Evolutionary conservation across 371 early-diverging fungal species (phyloP).

Genomic region (Mortierella sp.): DNA sequence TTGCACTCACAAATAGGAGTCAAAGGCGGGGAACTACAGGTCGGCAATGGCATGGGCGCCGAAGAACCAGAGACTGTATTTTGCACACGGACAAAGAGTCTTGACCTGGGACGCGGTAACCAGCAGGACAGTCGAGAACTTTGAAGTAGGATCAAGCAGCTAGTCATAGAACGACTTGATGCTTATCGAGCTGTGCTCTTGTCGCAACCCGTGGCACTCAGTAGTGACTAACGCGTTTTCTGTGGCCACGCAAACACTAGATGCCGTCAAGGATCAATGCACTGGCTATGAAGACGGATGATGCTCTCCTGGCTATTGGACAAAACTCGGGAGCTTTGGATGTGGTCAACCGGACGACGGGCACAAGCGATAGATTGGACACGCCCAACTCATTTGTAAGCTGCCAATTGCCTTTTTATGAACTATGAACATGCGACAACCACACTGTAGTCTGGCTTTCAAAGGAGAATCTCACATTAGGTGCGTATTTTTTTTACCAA

Average conservation of each 20-base stretch:
- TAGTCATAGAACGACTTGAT: neutral
- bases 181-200: neutral
- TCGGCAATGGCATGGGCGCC: conserved; percentile 51
- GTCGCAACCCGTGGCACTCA: neutral
- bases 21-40: conserved; percentile 24
- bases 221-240: neutral
- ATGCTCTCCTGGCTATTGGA: conserved; percentile 41
- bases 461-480: neutral
- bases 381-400: conserved; percentile 41
- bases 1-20: conserved; percentile 5
- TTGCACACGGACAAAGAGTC: conserved; percentile 38
- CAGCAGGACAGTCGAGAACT: conserved; percentile 20
- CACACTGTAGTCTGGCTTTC: neutral
- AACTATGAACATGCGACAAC: neutral
- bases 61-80: conserved; percentile 43
- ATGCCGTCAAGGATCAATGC: conserved; percentile 40
- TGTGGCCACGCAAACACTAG: conserved; percentile 11
- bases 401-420: neutral
- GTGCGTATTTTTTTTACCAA: neutral
- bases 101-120: conserved; percentile 40
- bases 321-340: conserved; percentile 41
- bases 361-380: conserved; percentile 26
- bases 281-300: conserved; percentile 41
- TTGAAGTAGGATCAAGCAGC: conserved; percentile 26
- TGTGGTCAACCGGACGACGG: conserved; percentile 39